Evolutionary conservation across 2,329 filamentous ascomycete genomes (phyloP).

Genomic region (Xylaria hypoxylon): DNA sequence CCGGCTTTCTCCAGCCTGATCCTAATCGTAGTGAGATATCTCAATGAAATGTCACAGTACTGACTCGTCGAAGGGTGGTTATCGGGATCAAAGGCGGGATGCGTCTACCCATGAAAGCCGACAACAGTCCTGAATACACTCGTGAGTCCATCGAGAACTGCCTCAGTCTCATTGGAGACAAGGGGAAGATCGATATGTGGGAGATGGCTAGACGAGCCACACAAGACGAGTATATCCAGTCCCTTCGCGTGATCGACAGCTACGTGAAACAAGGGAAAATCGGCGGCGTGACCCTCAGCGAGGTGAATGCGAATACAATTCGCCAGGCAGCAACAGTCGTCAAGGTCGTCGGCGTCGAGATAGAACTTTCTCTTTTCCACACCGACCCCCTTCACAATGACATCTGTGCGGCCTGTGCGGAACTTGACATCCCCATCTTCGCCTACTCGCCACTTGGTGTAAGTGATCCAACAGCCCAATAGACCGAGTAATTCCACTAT

Average conservation of each 20-base stretch:
- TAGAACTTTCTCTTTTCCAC: conserved; percentile 52
- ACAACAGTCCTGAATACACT: conserved; percentile 56
- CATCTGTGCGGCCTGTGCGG: conserved; percentile 53
- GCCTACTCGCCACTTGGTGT: conserved; percentile 63
- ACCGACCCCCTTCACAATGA: conserved; percentile 50
- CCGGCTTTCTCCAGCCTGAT: not conserved
- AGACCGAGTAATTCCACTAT: not conserved
- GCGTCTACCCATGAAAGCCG: conserved; percentile 42
- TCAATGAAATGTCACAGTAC: not conserved
- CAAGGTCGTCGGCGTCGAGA: conserved; percentile 51
- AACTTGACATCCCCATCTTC: conserved; percentile 66
- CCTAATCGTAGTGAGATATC: no score
- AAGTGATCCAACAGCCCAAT: not conserved
- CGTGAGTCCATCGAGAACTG: conserved; percentile 63
- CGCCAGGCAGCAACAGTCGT: conserved; percentile 45
- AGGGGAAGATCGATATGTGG: conserved; percentile 62
- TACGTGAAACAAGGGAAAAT: conserved; percentile 52
- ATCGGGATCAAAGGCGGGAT: conserved; percentile 63
- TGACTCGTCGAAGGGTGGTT: conserved; percentile 23
- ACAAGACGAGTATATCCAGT: conserved; percentile 50
- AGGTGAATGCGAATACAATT: conserved; percentile 51
- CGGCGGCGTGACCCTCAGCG: conserved; percentile 51
- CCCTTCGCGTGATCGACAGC: conserved; percentile 47
- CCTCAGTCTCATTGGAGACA: conserved; percentile 53
- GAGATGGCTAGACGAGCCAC: conserved; percentile 60